Evolutionary conservation across 768 basidiomycete genomes (phyloP).

Genomic region (Candolleomyces efflorescens): DNA sequence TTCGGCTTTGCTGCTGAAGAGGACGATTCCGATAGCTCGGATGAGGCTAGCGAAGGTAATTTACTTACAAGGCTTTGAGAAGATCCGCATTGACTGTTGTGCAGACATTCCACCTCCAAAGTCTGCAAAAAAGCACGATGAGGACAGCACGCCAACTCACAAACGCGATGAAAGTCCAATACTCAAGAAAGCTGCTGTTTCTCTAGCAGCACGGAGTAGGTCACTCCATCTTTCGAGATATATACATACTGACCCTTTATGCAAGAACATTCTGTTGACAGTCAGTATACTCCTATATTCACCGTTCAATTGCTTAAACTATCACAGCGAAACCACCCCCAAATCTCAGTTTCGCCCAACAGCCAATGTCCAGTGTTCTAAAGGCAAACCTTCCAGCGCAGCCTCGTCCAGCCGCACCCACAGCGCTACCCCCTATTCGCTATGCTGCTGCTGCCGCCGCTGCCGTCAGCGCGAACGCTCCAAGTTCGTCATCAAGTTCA

Average conservation of each 20-base stretch:
- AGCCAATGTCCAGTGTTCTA: slow-evolving; percentile 70
- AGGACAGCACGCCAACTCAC: slow-evolving; percentile 69
- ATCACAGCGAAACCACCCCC: slow-evolving; percentile 66
- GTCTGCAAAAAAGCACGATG: slow-evolving; percentile 66
- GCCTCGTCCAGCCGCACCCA: slow-evolving; percentile 43
- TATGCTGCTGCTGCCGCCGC: slow-evolving; percentile 77
- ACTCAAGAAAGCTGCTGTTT: slow-evolving; percentile 67
- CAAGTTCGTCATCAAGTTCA: slow-evolving; percentile 25
- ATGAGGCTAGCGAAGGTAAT: slow-evolving; percentile 70
- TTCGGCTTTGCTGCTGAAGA: slow-evolving; percentile 79
- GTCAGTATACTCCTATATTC: slow-evolving; percentile 47
- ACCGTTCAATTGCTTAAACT: too few relatives aligned
- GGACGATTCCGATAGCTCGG: slow-evolving; percentile 73
- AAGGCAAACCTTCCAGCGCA: slow-evolving; percentile 60
- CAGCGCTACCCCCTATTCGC: background rate
- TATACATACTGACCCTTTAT: slow-evolving; percentile 12
- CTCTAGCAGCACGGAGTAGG: slow-evolving; percentile 69
- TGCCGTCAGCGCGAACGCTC: slow-evolving; percentile 23
- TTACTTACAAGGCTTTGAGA: background rate
- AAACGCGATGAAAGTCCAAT: slow-evolving; percentile 78
- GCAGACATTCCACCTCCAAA: slow-evolving; percentile 38
- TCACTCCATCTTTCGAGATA: slow-evolving; percentile 13
- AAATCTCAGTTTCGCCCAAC: slow-evolving; percentile 76
- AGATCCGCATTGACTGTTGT: background rate
- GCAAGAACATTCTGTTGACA: slow-evolving; percentile 67